These are phyloP conservation scores for Lotus japonicus DNA, from an alignment of 306 rosid genomes.

Conservation along the genomic window DNA sequence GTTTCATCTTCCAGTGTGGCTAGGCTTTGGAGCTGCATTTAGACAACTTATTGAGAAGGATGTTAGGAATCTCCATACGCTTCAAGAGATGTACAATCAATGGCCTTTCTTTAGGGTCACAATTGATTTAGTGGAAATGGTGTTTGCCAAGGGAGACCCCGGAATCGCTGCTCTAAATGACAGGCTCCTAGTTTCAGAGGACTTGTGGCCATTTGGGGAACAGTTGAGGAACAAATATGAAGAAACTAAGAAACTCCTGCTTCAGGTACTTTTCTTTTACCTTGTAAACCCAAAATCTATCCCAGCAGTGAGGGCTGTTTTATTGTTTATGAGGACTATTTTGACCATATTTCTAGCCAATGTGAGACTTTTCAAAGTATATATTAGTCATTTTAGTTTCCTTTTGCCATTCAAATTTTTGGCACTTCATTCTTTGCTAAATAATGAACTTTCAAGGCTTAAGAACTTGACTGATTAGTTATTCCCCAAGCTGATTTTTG, in stretches of 20 bases:
- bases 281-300: background rate
- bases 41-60: slow-evolving; percentile 49
- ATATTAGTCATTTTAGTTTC: too few species aligned
- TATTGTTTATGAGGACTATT: too few species aligned
- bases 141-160: slow-evolving; percentile 91
- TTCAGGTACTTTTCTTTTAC: slow-evolving; percentile 37
- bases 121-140: slow-evolving; percentile 89
- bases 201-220: slow-evolving; percentile 67
- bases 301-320: too few species aligned
- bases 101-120: slow-evolving; percentile 98
- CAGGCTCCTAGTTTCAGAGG: slow-evolving; percentile 77
- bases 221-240: slow-evolving; percentile 58
- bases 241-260: slow-evolving; percentile 65
- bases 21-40: slow-evolving; percentile 83
- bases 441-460: too few species aligned
- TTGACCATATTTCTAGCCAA: too few species aligned
- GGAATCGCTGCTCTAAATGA: slow-evolving; percentile 71
- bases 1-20: slow-evolving; percentile 97
- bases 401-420: too few species aligned
- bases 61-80: slow-evolving; percentile 57
- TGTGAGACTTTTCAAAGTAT: too few species aligned
- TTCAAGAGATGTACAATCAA: slow-evolving; percentile 73
- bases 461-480: background rate
- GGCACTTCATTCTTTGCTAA: too few species aligned
- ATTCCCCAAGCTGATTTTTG: background rate